Conservation (phyloP, 2,329 filamentous ascomycete species). For the Stemphylium beticola region DNA sequence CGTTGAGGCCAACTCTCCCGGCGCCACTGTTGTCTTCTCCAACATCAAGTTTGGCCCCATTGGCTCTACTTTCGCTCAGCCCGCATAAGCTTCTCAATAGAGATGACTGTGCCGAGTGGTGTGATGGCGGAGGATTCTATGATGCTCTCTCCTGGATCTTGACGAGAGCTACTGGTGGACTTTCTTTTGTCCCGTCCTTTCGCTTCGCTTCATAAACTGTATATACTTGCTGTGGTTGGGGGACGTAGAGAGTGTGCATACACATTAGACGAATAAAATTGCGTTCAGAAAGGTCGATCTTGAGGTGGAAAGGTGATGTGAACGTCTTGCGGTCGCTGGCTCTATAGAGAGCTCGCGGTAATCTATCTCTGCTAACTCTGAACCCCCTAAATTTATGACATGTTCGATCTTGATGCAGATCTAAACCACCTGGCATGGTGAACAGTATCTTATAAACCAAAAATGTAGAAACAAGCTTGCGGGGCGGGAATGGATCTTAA, state of each 20-base stretch:
- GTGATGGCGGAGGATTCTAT: neutral
- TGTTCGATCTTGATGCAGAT: too few species aligned
- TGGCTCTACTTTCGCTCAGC: conserved; percentile 47
- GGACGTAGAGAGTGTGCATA: conserved; percentile 16
- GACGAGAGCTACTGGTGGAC: neutral
- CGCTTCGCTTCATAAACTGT: conserved; percentile 14
- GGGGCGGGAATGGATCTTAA: neutral
- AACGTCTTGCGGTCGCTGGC: too few species aligned
- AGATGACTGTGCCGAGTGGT: neutral
- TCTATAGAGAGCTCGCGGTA: too few species aligned
- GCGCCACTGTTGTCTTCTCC: conserved; percentile 46
- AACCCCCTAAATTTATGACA: too few species aligned
- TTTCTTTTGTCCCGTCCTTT: conserved; percentile 6
- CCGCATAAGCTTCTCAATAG: conserved; percentile 26
- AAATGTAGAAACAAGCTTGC: neutral
- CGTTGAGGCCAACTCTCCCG: conserved; percentile 45
- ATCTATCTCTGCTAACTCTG: too few species aligned
- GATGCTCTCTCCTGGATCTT: neutral
- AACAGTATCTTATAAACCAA: too few species aligned
- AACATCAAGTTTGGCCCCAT: conserved; percentile 52
- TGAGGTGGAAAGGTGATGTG: too few species aligned
- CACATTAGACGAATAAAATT: conserved; percentile 14
- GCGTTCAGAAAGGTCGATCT: conserved; percentile 3
- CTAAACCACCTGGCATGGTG: too few species aligned
- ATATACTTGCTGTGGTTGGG: conserved; percentile 14